Evolutionary conservation across 352 stramenopile genomes (phyloP), one percentile per base, ranked within the genome.

Genomic region (Globisporangium barbulae): DNA sequence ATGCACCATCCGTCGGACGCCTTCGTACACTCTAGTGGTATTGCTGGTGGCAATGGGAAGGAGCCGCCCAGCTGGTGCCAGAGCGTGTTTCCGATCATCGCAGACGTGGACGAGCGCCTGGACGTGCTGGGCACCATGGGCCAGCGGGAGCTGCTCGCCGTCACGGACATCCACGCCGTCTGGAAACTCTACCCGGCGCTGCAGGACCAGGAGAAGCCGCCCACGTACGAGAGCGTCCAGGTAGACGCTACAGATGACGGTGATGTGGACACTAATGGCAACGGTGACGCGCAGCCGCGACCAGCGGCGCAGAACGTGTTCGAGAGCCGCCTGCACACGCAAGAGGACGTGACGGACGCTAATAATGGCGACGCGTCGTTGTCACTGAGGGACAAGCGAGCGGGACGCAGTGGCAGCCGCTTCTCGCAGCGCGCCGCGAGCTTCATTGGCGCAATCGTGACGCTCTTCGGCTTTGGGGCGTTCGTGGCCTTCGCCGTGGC

Each of bases 1-100:
- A 94, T 94, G 84, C 86, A 94, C 63, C 79, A 90, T 56, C 79
- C 84, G 13, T 58, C 75, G 0, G 74, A 88, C 62, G 86, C 82
- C 6, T 94, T 94, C 45, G 81, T 89, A 37, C 77, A 81, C 55
- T 80, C 68, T 0, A 50, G 62, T 12, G 70, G 72, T 8, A 62
- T 53, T 49, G 47, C 9, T 5, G 33, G 30, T 39, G 25, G 28
- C 30, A 71, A 66, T 3, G 42, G 13, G 31, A 49, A 57, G 19
- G 15, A 49, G 30, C 49, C 41, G 22, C 73, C 76, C 1, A 53
- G 64, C 19, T 91, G 86, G 80, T 94, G 84, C 71, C 70, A 85
- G 45, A 91, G 77, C 12, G 44, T 93, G 4, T 71, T 92, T 42
- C 85, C 86, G 5, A 64, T 83, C 37, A 84, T 94, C 47, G 65